phyloP scores from a whole-genome alignment of 1,284 basidiomycete genomes.

The Malassezia vespertilionis region DNA sequence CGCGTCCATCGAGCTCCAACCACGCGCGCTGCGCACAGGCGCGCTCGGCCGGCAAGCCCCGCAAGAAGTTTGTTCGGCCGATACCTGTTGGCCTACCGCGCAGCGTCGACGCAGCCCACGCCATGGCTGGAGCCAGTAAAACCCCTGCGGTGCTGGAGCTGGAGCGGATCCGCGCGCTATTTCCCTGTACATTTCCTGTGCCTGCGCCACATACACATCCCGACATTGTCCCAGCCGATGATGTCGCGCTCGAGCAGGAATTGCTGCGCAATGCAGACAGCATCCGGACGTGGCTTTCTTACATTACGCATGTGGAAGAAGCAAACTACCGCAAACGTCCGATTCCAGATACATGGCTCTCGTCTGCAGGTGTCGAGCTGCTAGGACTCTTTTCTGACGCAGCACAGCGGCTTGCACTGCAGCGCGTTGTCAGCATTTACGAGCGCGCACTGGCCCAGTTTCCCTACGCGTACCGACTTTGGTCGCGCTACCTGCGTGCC shows the following conservation, averaged over 20 bases:
- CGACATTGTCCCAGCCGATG: constrained; percentile 62
- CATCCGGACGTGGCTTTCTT: constrained; percentile 79
- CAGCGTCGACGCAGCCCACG: not conserved
- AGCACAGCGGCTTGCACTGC: constrained; percentile 62
- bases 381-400: constrained; percentile 58
- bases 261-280: constrained; percentile 83
- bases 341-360: constrained; percentile 44
- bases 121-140: constrained; percentile 1
- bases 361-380: constrained; percentile 49
- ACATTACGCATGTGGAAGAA: constrained; percentile 68
- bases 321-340: constrained; percentile 51
- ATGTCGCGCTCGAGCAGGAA: constrained; percentile 84
- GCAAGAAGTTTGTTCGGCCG: constrained; percentile 13
- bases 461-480: constrained; percentile 80
- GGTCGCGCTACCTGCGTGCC: constrained; percentile 79
- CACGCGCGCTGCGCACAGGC: not conserved
- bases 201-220: constrained; percentile 70
- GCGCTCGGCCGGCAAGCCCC: not conserved
- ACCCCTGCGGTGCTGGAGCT: constrained; percentile 1
- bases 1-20: no score
- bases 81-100: not conserved
- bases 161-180: constrained; percentile 42
- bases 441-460: constrained; percentile 82
- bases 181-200: constrained; percentile 72
- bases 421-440: constrained; percentile 76